Evolutionary conservation across 495 filamentous ascomycete genomes (phyloP), one percentile per base, ranked within the genome.

Genomic region (Parathielavia hyrcaniae): DNA sequence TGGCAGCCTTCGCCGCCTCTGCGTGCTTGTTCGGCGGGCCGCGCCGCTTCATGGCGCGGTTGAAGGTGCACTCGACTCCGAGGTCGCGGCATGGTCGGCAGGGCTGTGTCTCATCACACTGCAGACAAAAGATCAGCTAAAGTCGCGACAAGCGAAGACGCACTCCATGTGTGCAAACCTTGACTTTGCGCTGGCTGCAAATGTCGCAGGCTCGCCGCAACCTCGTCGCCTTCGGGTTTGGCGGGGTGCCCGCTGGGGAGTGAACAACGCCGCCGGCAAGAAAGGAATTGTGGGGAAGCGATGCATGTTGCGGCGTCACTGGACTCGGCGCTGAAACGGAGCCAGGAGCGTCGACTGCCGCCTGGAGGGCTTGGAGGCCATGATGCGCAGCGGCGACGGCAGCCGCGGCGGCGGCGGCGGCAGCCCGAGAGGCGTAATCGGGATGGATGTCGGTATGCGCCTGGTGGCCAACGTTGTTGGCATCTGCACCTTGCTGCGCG

Each of bases 1-100:
- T 95, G 12, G 67, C 68, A 0, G 73, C 70, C 59, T 68, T 73
- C 40, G 91, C 82, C 1, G 84, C 85, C 70, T 92, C 89, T 47
- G 87, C 90, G 71, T 91, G 88, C 59, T 84, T 82, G 66, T 96
- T 96, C 1, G 89, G 89, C 17, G 90, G 90, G 0, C 90, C 90
- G 57, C 90, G 83, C 17, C 90, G 81, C 59, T 87, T 83, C 70
- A 85, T 90, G 38, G 86, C 86, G 55, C 90, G 73, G 47, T 86
- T 77, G 71, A 88, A 91, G 46, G 89, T 95, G 71, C 90, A 96
- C 39, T 88, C 86, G 26, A 95, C 90, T 46, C 86, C 81, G 57
- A 96, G 79, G 47, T 84, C 83, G 53, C 79, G 78, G 70, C 90
- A 96, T 35, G 88, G 86, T 59, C 83, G 81, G 75, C 90, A 96